These are phyloP conservation scores for Bipolaris victoriae DNA, from an alignment of 2,329 filamentous ascomycete species.

Conservation along the genomic window DNA sequence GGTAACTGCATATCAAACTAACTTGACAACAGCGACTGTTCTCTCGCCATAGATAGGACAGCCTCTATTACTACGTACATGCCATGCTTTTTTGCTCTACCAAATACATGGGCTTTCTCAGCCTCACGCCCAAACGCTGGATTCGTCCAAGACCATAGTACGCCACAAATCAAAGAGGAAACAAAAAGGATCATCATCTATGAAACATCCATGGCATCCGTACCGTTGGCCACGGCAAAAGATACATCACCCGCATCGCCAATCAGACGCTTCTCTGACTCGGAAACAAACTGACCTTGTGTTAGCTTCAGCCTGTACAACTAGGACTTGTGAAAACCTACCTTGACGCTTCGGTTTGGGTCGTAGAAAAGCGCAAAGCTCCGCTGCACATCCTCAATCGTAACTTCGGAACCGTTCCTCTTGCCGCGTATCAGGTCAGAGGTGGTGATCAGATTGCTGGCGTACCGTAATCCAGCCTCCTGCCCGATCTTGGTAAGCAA, in stretches of 20 bases:
- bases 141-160: slow-evolving; percentile 28
- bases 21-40: neutral
- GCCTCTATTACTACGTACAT: slow-evolving; percentile 9
- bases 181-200: slow-evolving; percentile 38
- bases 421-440: slow-evolving; percentile 87
- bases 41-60: neutral
- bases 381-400: slow-evolving; percentile 86
- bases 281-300: slow-evolving; percentile 70
- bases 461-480: slow-evolving; percentile 90
- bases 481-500: slow-evolving; percentile 94
- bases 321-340: slow-evolving; percentile 20
- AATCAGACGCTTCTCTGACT: slow-evolving; percentile 92
- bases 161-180: slow-evolving; percentile 23
- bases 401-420: slow-evolving; percentile 81
- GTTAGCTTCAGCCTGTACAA: slow-evolving; percentile 23
- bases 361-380: slow-evolving; percentile 97
- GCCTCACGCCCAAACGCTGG: slow-evolving; percentile 29
- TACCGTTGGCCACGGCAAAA: slow-evolving; percentile 63
- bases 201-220: slow-evolving; percentile 73
- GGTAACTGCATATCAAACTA: neutral
- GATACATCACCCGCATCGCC: slow-evolving; percentile 82
- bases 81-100: slow-evolving; percentile 11
- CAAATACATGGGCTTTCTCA: slow-evolving; percentile 2
- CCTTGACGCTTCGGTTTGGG: slow-evolving; percentile 79
- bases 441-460: slow-evolving; percentile 97